Evolutionary conservation across 768 basidiomycete species (phyloP).

Genomic region (Lactarius hatsudake): DNA sequence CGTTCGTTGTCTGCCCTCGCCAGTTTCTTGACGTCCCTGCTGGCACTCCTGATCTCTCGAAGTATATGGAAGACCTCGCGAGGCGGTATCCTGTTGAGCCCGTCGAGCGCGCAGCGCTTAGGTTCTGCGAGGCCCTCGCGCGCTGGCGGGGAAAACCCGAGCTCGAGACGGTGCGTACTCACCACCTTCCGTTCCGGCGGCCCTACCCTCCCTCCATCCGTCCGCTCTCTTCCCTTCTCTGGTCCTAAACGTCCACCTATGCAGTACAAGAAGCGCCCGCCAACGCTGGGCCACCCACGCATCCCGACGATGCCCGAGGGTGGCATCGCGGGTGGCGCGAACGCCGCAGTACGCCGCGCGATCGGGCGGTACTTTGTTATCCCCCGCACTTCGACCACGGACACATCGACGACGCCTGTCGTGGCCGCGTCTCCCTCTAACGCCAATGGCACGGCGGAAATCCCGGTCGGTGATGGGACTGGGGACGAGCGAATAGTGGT

Average conservation of each 20-base stretch:
- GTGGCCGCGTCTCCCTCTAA: not conserved
- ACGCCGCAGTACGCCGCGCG: conserved; percentile 15
- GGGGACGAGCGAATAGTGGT: not conserved
- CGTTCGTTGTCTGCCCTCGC: not conserved
- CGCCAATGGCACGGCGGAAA: not conserved
- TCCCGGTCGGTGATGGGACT: not conserved
- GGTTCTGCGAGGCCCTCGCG: conserved; percentile 80
- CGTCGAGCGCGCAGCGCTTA: conserved; percentile 70
- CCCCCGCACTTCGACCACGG: not conserved
- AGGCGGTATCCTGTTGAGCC: conserved; percentile 82
- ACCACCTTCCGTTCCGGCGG: not conserved
- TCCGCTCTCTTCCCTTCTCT: not conserved
- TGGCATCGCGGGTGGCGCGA: conserved; percentile 5
- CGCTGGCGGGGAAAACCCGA: conserved; percentile 85
- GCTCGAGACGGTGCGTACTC: conserved; percentile 59
- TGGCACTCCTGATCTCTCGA: conserved; percentile 69
- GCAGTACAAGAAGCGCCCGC: conserved; percentile 33
- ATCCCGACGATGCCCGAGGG: not conserved
- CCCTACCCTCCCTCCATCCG: not conserved
- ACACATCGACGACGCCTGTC: not conserved
- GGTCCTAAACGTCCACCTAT: conserved; percentile 1
- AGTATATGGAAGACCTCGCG: conserved; percentile 75
- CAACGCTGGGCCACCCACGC: not conserved
- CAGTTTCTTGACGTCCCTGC: conserved; percentile 78
- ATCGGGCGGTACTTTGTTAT: conserved; percentile 12